Base-by-base conservation (phyloP, 2,329 filamentous ascomycete genomes). In the Monilinia aucupariae region DNA sequence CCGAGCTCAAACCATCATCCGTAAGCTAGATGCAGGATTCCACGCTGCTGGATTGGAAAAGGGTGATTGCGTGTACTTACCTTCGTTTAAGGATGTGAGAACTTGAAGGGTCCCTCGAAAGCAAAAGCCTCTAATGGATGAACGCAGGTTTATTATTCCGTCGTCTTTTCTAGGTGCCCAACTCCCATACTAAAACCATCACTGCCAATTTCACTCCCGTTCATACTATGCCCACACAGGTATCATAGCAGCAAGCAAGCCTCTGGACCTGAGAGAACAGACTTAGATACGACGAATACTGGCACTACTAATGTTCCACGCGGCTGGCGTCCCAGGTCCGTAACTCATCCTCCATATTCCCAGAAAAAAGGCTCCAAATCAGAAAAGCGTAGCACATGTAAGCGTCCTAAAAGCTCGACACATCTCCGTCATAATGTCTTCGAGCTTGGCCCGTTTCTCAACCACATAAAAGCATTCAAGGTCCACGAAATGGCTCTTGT, bases 361-460 rank as follows among this genome's bases (percentile, higher is more conserved):
- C 12, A 13, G n/a, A 4, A 47, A 9, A 49, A 20, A 39, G 32
- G 8, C 15, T 2, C 25, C n/a, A 12, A 56, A 50, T 43, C 17
- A 51, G 4, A 13, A 45, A 17, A 76, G 90, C 86, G 86, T 39
- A 84, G 84, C 74, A 82, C 83, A 52, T 89, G 94, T 78, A 86
- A 86, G 65, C 0, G 59, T 67, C 17, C 56, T 70, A 7, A 67
- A 67, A 62, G n/a, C 32, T 4, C 70, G 70, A 5, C 43, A 68
- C 1, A 25, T 60, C 9, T 62, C 66, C 10, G 47, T 67, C 13
- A 79, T 94, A 63, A 92, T 96, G 89, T 77, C 83, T 96, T 92
- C 74, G 86, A 93, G 72, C 90, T 94, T 63, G 70, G 85, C 62
- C 81, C 85, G 71, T 85, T 92, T 80, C 79, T 96, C 41, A 78